Evolutionary conservation across 1,139 yeast genomes (phyloP).

Genomic region (Meyerozyma carpophila): DNA sequence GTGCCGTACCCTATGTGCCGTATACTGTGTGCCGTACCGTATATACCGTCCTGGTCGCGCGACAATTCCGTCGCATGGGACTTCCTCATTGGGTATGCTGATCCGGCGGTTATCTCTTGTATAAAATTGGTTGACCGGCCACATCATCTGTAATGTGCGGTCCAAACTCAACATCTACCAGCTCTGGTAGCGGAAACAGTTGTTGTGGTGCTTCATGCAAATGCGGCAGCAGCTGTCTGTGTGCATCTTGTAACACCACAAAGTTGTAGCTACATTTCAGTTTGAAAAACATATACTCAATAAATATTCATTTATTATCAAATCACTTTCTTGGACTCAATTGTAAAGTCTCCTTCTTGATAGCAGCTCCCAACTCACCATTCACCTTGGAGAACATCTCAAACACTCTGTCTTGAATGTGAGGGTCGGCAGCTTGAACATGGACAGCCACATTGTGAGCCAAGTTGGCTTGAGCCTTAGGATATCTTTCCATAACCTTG

Average conservation of each 20-base stretch:
- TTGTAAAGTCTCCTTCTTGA: conserved; percentile 59
- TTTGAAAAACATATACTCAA: neutral
- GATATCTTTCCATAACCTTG: conserved; percentile 68
- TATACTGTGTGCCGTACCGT: neutral
- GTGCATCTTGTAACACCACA: conserved; percentile 38
- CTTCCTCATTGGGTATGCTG: conserved; percentile 3
- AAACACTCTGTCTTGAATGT: conserved; percentile 74
- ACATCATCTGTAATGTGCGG: conserved; percentile 18
- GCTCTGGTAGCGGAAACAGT: conserved; percentile 9
- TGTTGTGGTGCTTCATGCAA: conserved; percentile 40
- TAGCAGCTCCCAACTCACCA: conserved; percentile 50
- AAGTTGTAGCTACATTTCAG: conserved; percentile 18
- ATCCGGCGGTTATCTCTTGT: conserved; percentile 2
- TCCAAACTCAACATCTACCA: conserved; percentile 11
- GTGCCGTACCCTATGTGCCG: neutral
- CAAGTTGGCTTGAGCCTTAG: conserved; percentile 76
- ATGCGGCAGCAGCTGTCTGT: conserved; percentile 38
- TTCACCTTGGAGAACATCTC: conserved; percentile 73
- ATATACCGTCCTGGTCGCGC: neutral
- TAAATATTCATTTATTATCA: neutral
- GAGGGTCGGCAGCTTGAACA: conserved; percentile 62
- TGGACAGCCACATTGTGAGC: conserved; percentile 83
- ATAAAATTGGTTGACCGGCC: neutral
- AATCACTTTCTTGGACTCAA: conserved; percentile 47
- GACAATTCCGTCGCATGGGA: conserved; percentile 2